Evolutionary conservation across 2,329 filamentous ascomycete species (phyloP), one percentile per base, ranked within the genome.

Genomic region (Scopulariopsis brevicaulis): DNA sequence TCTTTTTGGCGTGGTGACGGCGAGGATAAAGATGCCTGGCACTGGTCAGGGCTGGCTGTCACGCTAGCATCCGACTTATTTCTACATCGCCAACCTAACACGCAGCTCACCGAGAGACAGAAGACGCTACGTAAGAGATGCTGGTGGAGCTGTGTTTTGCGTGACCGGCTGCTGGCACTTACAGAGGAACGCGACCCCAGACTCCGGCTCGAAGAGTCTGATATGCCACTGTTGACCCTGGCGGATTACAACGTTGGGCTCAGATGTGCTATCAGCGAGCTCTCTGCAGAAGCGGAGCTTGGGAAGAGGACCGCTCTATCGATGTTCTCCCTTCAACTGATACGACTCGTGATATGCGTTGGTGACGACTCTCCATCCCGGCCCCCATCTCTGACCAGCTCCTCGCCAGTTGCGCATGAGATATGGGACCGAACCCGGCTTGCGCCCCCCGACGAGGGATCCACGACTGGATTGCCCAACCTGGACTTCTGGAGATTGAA

Each of bases 1-100:
- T 86, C 83, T 0, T 86, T 85, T 66, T 87, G 85, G 78, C 87
- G 86, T 63, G 84, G 86, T 64, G 85, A 81, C 20, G 82, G 87
- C 69, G 84, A 86, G 65, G 83, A 86, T 64, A 87, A 87, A 65
- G 84, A 87, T 65, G 86, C 83, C 50, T 86, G 84, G 79, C 83
- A 87, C 65, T 87, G 84, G 84, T 85, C 86, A 79, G 84, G 84
- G 12, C 81, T 87, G 54, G 84, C 83, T 28, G 77, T 85, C 40
- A 85, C 83, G 10, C 73, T 87, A 32, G 83, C 83, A 3, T 24
- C 22, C 46, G 20, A 22, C 15, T 48, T 48, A 11, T n/a, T 12
- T 48, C 43, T 48, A 18, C n/a, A 48, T 48, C 18, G 8, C n/a
- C 10, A 15, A 15, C 20, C 18, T 18, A 48, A 11, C n/a, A 48